Conservation (phyloP, 2,329 filamentous ascomycete species). For the Cytospora piceicola region DNA sequence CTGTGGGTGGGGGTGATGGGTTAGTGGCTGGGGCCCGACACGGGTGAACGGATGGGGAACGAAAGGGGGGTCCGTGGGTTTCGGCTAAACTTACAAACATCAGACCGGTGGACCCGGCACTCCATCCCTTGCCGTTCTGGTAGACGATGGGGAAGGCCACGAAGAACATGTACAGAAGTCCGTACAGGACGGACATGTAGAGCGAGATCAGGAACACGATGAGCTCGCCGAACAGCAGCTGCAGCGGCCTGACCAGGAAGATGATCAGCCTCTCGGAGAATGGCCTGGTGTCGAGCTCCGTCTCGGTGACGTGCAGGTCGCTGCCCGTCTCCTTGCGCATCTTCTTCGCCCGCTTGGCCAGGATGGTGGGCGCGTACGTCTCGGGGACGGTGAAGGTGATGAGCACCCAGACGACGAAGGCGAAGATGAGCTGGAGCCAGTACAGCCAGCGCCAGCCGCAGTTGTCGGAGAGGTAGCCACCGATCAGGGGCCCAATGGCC, state of each 20-base stretch:
- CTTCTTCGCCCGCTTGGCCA: conserved; percentile 71
- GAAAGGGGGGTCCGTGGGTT: conserved; percentile 6
- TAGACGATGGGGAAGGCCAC: conserved; percentile 73
- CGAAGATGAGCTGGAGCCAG: conserved; percentile 82
- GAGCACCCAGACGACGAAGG: conserved; percentile 69
- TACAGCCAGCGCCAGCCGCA: conserved; percentile 83
- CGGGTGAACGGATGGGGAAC: conserved; percentile 9
- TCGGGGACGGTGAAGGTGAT: conserved; percentile 90
- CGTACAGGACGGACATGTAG: conserved; percentile 85
- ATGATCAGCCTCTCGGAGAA: conserved; percentile 70
- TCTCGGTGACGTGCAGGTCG: conserved; percentile 72
- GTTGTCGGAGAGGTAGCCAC: conserved; percentile 74
- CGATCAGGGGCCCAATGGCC: conserved; percentile 75
- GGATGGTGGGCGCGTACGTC: conserved; percentile 81
- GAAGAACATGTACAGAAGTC: conserved; percentile 78
- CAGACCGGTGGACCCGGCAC: conserved; percentile 72
- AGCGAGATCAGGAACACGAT: conserved; percentile 84
- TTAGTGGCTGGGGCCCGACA: background rate
- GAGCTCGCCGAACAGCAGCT: conserved; percentile 80
- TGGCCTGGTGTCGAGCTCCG: conserved; percentile 75
- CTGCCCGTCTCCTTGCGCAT: conserved; percentile 72
- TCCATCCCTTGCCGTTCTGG: conserved; percentile 78
- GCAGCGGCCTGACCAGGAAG: conserved; percentile 81
- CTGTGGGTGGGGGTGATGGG: conserved; percentile 19
- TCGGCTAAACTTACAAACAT: conserved; percentile 69